phyloP scores from a whole-genome alignment of 306 rosid species.

The Sindora glabra region DNA sequence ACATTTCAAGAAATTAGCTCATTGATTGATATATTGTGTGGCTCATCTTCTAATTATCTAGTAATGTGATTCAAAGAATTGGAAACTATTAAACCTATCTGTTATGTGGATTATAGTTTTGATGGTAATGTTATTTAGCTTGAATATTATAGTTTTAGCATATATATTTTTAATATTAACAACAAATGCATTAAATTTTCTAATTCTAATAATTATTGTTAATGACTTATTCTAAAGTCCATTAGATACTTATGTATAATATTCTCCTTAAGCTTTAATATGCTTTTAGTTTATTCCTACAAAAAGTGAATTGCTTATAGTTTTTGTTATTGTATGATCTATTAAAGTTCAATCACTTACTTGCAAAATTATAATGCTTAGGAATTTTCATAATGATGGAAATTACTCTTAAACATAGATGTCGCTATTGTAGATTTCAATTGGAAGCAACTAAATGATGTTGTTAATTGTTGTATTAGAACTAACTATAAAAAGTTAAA shows the following conservation, averaged over 20 bases:
- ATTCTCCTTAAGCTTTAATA: background rate
- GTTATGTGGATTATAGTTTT: constrained; percentile 19
- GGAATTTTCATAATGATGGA: background rate
- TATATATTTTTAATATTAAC: constrained; percentile 10
- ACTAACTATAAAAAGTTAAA: too few relatives aligned
- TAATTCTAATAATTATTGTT: background rate
- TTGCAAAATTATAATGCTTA: background rate
- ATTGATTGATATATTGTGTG: constrained; percentile 36
- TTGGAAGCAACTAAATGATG: too few relatives aligned
- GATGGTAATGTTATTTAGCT: constrained; percentile 10
- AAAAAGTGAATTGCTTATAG: background rate
- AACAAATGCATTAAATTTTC: too few relatives aligned
- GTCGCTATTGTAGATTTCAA: too few relatives aligned
- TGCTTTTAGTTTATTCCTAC: background rate
- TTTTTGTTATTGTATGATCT: background rate
- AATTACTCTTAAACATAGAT: too few relatives aligned
- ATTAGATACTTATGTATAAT: background rate
- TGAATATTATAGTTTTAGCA: constrained; percentile 20
- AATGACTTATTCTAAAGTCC: constrained; percentile 3
- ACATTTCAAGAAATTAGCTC: constrained; percentile 78
- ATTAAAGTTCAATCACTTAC: background rate
- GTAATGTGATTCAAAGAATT: constrained; percentile 19
- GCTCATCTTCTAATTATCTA: constrained; percentile 3
- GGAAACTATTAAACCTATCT: constrained; percentile 22
- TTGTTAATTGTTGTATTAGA: too few relatives aligned